phyloP scores from a whole-genome alignment of 805 yeast genomes.

The Lachancea thermotolerans region DNA sequence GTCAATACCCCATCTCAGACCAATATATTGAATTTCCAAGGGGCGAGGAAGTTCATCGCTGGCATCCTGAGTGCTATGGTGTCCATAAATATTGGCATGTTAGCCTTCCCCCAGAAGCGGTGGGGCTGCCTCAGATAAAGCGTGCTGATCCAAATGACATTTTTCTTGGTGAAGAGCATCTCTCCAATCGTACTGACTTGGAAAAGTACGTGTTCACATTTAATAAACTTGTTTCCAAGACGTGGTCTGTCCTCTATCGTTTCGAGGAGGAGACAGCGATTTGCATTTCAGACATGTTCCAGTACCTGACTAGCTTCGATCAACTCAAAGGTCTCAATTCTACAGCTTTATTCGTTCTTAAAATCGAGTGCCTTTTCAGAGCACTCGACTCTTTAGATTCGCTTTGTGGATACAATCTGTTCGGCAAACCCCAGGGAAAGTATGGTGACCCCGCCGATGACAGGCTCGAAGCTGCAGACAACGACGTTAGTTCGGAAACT shows the following conservation, averaged over 20 bases:
- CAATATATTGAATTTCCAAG: constrained; percentile 89
- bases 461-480: constrained; percentile 11
- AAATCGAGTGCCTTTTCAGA: constrained; percentile 67
- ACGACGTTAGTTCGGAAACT: not conserved
- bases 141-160: constrained; percentile 12
- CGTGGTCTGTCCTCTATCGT: constrained; percentile 83
- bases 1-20: constrained; percentile 82
- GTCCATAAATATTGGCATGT: constrained; percentile 96
- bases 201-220: constrained; percentile 56
- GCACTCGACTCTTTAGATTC: constrained; percentile 54
- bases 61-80: constrained; percentile 99
- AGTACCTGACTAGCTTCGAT: constrained; percentile 69
- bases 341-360: constrained; percentile 64
- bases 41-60: constrained; percentile 88
- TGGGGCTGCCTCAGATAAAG: constrained; percentile 38
- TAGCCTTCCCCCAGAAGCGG: constrained; percentile 54
- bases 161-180: constrained; percentile 20
- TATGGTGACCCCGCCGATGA: not conserved
- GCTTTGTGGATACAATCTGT: not conserved
- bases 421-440: not conserved
- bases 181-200: constrained; percentile 42
- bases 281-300: constrained; percentile 85
- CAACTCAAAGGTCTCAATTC: constrained; percentile 60
- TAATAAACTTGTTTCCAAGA: constrained; percentile 50
- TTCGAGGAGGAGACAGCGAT: constrained; percentile 89